Evolutionary conservation across 192 early-diverging fungal species (phyloP), one percentile per base, ranked within the genome.

Genomic region (Coemansia erecta): DNA sequence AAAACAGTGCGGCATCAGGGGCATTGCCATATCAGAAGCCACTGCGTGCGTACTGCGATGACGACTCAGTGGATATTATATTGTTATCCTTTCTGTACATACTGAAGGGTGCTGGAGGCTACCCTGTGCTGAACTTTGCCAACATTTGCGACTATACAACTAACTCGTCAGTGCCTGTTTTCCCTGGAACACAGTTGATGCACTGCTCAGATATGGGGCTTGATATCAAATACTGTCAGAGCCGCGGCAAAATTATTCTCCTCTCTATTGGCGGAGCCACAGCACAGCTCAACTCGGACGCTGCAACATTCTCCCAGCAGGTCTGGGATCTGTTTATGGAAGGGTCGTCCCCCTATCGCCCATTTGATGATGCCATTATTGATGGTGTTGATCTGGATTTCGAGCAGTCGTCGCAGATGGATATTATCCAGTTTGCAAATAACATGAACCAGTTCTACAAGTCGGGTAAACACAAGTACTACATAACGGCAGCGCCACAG

Each of bases 311-410:
- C 64, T 90, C 92, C 0, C 60, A 84, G 31, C 86, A 86, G 41
- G 75, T 94, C 21, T 92, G 87, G 86, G 83, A 92, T 58, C 58
- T 89, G 24, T 92, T 92, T 60, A 72, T 90, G 57, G 87, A 84
- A 15, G 90, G 90, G 1, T 72, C 74, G 1, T 82, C 85, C 4
- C 17, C 55, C 6, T 70, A 65, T 15, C 81, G 90, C 6, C 92
- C 92, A 2, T 86, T 94, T 49, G 89, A 86, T 19, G 79, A 86
- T 60, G 85, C 81, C 0, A 60, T 89, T 4, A 58, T 94, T 17
- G 90, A 94, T 59, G 92, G 92, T 15, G 71, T 91, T 22, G 85
- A 89, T 59, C 60, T 83, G 53, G 88, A 90, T 58, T 83, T 89
- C 55, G 89, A 91, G 76, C 86, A 84, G 58, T 77, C 84, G 0